phyloP scores from a whole-genome alignment of 768 basidiomycete species.

The Tricholoma matsutake region DNA sequence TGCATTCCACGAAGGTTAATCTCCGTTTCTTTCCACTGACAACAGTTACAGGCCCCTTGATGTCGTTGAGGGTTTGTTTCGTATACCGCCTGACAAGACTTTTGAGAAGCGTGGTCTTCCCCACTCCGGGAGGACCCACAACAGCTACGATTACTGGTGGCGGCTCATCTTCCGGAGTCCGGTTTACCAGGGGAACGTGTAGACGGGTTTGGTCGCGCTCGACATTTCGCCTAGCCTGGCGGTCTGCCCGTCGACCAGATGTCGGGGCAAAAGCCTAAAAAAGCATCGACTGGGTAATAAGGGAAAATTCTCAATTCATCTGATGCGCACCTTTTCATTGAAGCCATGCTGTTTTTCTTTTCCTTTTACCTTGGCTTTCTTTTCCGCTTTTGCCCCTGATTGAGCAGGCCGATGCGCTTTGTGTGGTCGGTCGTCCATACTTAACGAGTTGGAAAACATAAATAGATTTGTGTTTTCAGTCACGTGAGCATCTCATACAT shows the following conservation, averaged over 20 bases:
- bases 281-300: slow-evolving; percentile 1
- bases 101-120: slow-evolving; percentile 92
- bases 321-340: slow-evolving; percentile 78
- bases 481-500: background rate
- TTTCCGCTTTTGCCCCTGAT: slow-evolving; percentile 70
- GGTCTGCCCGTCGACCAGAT: slow-evolving; percentile 86
- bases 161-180: slow-evolving; percentile 87
- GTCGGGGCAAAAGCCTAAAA: slow-evolving; percentile 86
- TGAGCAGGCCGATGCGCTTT: slow-evolving; percentile 79
- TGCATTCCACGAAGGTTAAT: slow-evolving; percentile 96
- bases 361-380: slow-evolving; percentile 69
- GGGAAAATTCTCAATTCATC: background rate
- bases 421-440: slow-evolving; percentile 77
- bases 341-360: slow-evolving; percentile 72
- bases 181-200: slow-evolving; percentile 93
- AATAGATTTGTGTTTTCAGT: background rate
- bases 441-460: background rate
- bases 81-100: slow-evolving; percentile 89
- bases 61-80: slow-evolving; percentile 88
- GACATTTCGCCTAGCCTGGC: slow-evolving; percentile 84
- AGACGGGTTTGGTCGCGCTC: slow-evolving; percentile 93
- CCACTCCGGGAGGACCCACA: slow-evolving; percentile 95
- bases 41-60: slow-evolving; percentile 92
- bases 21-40: slow-evolving; percentile 90
- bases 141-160: slow-evolving; percentile 94